Base-by-base conservation (phyloP, 805 yeast genomes). In the Pichia ethanolica region DNA sequence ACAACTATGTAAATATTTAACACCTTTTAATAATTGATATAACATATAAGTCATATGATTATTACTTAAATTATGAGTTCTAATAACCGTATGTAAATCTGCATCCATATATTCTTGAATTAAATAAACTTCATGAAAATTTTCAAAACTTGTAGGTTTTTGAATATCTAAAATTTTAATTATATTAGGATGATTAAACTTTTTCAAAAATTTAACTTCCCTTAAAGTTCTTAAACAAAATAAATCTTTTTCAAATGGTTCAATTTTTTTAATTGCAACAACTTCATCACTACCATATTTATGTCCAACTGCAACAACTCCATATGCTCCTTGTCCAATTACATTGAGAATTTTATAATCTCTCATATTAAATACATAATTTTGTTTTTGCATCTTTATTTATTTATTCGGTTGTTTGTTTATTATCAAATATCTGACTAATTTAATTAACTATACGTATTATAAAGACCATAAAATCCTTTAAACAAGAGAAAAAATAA, bases 291-390 rank as follows among this genome's bases (percentile, higher is more conserved):
- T 72, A 11, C 83, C 82, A 51, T 71, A 72, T 56, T 83, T 88
- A 10, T 73, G 63, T 0, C 89, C 93, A 5, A 81, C 73, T 43
- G 86, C 83, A 5, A 86, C 95, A 3, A 84, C 75, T 0, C 95
- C 93, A 56, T 86, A 86, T 0, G 93, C 89, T 1, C 95, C 95
- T 62, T 83, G 87, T 5, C 95, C 95, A 6, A 86, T 68, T 5
- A 83, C 69, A 50, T 78, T 79, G 20, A 71, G 68, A 7, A 85
- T 74, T 52, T 78, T 78, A 60, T 80, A 86, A 55, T 77, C 79
- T 43, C 77, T 74, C 13, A 85, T 77, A 57, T 82, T 82, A 66
- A 83, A 85, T 3, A 81, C 74, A 48, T 75, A 74, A 42, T 77
- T 75, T 49, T 79, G 65, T 41, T 56, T 55, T 48, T 53, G 56